phyloP scores from a whole-genome alignment of 2,329 filamentous ascomycete genomes.

The Pyrenophora teres region DNA sequence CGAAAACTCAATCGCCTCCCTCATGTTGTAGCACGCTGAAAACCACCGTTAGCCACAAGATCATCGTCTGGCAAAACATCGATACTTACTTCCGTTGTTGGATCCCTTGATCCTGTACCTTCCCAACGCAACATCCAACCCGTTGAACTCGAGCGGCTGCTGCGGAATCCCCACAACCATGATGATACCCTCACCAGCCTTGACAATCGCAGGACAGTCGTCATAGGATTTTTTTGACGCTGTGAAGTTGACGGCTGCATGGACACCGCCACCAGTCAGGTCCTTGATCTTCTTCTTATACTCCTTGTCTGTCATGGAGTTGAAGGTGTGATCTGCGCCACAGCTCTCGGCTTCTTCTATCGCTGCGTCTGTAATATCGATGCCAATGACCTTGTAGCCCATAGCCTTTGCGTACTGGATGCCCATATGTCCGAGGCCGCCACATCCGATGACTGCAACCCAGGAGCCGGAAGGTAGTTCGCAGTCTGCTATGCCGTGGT shows the following conservation, averaged over 20 bases:
- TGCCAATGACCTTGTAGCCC: conserved; percentile 39
- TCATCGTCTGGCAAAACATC: not conserved
- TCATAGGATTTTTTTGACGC: conserved; percentile 41
- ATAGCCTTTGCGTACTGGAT: conserved; percentile 43
- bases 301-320: conserved; percentile 34
- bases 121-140: conserved; percentile 38
- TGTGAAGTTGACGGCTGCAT: conserved; percentile 41
- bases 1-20: conserved; percentile 40
- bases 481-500: conserved; percentile 37
- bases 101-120: conserved; percentile 35
- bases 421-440: conserved; percentile 41
- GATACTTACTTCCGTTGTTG: conserved; percentile 41
- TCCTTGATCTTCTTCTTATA: conserved; percentile 38
- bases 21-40: conserved; percentile 47
- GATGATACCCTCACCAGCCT: conserved; percentile 35
- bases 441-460: conserved; percentile 38
- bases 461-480: conserved; percentile 34
- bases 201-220: conserved; percentile 39
- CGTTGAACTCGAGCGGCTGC: conserved; percentile 39
- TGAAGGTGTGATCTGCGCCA: conserved; percentile 41
- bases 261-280: conserved; percentile 36
- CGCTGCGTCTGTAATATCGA: conserved; percentile 37
- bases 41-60: conserved; percentile 47
- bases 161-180: conserved; percentile 44
- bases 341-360: conserved; percentile 39